Evolutionary conservation across 2,329 filamentous ascomycete genomes (phyloP).

Genomic region (Pseudogymnoascus destructans): DNA sequence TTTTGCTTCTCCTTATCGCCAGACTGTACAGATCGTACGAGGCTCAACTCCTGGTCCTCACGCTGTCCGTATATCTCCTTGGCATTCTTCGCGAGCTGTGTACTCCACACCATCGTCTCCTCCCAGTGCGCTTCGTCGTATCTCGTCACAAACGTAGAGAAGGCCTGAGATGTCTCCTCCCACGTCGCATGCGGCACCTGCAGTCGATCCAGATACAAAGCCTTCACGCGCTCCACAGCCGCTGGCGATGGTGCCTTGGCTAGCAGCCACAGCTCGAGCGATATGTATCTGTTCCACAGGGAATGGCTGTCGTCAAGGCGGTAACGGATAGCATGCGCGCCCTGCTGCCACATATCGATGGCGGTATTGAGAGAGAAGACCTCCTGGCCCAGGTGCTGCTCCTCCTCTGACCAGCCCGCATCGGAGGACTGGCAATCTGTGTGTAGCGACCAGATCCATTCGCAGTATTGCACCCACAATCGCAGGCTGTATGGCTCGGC

Average conservation of each 20-base stretch:
- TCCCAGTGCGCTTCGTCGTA: constrained; percentile 63
- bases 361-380: constrained; percentile 57
- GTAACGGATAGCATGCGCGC: constrained; percentile 57
- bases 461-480: constrained; percentile 66
- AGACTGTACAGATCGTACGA: constrained; percentile 44
- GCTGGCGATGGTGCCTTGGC: constrained; percentile 40
- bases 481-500: constrained; percentile 62
- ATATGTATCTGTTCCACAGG: constrained; percentile 68
- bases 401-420: constrained; percentile 49
- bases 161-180: constrained; percentile 61
- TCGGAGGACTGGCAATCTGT: constrained; percentile 45
- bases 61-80: constrained; percentile 52
- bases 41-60: constrained; percentile 53
- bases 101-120: constrained; percentile 55
- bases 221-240: constrained; percentile 50
- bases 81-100: constrained; percentile 47
- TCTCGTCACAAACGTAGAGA: constrained; percentile 60
- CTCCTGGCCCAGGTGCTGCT: constrained; percentile 54
- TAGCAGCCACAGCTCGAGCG: constrained; percentile 57
- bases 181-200: constrained; percentile 60
- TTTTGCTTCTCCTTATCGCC: constrained; percentile 43
- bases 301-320: constrained; percentile 64
- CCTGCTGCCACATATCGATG: constrained; percentile 57
- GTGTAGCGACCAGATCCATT: constrained; percentile 64
- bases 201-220: constrained; percentile 58